Base-by-base conservation (phyloP, 345 rosid genomes). In the Salix purpurea region DNA sequence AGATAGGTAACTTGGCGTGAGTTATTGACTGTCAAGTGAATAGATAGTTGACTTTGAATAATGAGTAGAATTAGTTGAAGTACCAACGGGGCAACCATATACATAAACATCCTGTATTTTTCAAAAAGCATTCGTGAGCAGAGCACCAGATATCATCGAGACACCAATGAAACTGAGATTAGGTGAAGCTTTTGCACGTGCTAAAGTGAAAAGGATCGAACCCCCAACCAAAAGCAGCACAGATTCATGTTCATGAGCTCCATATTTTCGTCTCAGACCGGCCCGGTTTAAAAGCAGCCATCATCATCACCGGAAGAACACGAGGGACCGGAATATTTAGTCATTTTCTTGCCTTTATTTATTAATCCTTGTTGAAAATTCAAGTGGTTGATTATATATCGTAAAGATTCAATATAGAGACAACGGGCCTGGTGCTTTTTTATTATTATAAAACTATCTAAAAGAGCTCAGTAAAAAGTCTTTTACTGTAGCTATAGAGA, bases 231-330 rank as follows among this genome's bases (percentile, higher is more conserved):
- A 85, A 78, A 95, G 89, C 69, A 90, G 13, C 0, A 96, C 99
- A 40, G 97, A 90, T 32, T 89, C 19, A 56, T 95, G 93, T 80
- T 95, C 99, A 26, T 90, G 93, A 76, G 77, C 65, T 0, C 97
- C 96, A 61, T 95, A 95, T 81, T 90, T 95, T 71, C 99, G 84
- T 77, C 96, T 83, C 37, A 95, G 76, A 2, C 97, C 36, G 6
- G 36, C 36, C 99, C 0, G 99, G 97, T 52, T 90, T 93, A 71
- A 95, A 95, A 1, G 97, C 94, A 34, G 96, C 99, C 96, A 91
- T 95, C 52, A 95, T 73, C 99, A 95, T 95, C 32, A 95, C 99
- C 5, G 99, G 99, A 76, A 95, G 77, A 65, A 93, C 97, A 97
- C 90, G 58, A 54, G 36, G 13, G 9, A 2, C 46, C 60, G 10